Conservation (phyloP, 2,329 filamentous ascomycete species). For the Nannizzia gypsea region DNA sequence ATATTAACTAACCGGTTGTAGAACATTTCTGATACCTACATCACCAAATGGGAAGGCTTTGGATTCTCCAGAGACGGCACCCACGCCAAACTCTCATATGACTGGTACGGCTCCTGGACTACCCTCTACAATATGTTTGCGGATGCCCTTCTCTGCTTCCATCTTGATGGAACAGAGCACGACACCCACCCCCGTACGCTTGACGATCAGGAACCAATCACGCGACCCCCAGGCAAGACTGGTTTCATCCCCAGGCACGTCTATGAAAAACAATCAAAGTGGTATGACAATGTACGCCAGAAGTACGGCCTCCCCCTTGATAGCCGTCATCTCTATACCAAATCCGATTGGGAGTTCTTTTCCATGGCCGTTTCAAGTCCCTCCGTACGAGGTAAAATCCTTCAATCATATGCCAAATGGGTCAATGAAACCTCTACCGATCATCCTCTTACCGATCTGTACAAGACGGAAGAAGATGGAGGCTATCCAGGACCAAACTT, state of each 20-base stretch:
- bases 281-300: constrained; percentile 69
- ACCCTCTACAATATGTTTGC: constrained; percentile 78
- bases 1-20: constrained; percentile 13
- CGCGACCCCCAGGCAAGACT: constrained; percentile 25
- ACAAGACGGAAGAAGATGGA: constrained; percentile 66
- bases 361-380: constrained; percentile 65
- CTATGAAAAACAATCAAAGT: constrained; percentile 67
- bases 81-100: constrained; percentile 69
- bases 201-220: constrained; percentile 19
- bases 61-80: constrained; percentile 57
- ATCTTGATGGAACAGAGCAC: constrained; percentile 40
- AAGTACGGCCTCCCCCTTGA: constrained; percentile 74
- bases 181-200: constrained; percentile 6
- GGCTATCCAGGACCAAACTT: constrained; percentile 64
- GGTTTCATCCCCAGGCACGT: constrained; percentile 61
- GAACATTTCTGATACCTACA: constrained; percentile 54
- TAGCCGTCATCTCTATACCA: constrained; percentile 70
- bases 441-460: constrained; percentile 67
- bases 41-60: constrained; percentile 58
- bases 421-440: constrained; percentile 72
- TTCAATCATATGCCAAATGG: constrained; percentile 65
- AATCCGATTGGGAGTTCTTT: constrained; percentile 87
- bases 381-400: constrained; percentile 56
- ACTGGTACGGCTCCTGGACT: constrained; percentile 70
- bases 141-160: constrained; percentile 71